Percentiles rank a stretch among this genome's conserved stretches.
Evolutionary conservation across 2,329 filamentous ascomycete species (phyloP).

Genomic region (Rhinocladiella similis): DNA sequence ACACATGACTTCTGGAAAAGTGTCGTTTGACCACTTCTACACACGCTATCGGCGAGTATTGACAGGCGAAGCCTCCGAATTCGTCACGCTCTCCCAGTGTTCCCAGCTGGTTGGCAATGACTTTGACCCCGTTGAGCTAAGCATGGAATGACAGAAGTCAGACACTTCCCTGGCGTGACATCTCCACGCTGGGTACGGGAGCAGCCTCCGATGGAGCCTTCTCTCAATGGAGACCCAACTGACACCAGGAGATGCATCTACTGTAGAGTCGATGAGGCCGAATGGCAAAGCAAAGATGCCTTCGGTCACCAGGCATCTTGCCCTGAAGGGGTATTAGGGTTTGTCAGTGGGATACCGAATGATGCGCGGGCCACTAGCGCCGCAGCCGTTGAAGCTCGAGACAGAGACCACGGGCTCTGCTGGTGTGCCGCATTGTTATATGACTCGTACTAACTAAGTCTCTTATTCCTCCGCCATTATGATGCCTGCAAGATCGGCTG

Average conservation of each 20-base stretch:
- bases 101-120: neutral
- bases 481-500: constrained; percentile 20
- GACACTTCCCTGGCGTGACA: constrained; percentile 8
- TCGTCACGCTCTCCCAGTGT: constrained; percentile 1
- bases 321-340: constrained; percentile 3
- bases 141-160: constrained; percentile 6
- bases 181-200: constrained; percentile 17
- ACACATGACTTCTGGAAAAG: constrained; percentile 14
- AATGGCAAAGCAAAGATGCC: constrained; percentile 2
- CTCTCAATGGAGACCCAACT: constrained; percentile 3
- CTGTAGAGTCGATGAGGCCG: constrained; percentile 1
- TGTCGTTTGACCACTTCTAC: constrained; percentile 1
- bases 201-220: constrained; percentile 12
- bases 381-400: constrained; percentile 4
- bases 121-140: constrained; percentile 6
- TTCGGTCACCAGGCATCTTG: neutral
- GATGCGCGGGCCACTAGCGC: constrained; percentile 18
- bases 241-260: neutral
- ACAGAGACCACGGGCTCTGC: constrained; percentile 2
- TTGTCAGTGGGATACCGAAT: constrained; percentile 18
- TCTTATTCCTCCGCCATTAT: constrained; percentile 9
- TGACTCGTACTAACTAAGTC: constrained; percentile 12
- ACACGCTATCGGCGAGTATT: constrained; percentile 6
- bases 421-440: constrained; percentile 1
- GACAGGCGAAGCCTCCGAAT: constrained; percentile 1